A percentile compares a stretch with the other conserved stretches of the same genome.
phyloP scores from a whole-genome alignment of 2,329 filamentous ascomycete genomes.

The Tolypocladium ovalisporum region DNA sequence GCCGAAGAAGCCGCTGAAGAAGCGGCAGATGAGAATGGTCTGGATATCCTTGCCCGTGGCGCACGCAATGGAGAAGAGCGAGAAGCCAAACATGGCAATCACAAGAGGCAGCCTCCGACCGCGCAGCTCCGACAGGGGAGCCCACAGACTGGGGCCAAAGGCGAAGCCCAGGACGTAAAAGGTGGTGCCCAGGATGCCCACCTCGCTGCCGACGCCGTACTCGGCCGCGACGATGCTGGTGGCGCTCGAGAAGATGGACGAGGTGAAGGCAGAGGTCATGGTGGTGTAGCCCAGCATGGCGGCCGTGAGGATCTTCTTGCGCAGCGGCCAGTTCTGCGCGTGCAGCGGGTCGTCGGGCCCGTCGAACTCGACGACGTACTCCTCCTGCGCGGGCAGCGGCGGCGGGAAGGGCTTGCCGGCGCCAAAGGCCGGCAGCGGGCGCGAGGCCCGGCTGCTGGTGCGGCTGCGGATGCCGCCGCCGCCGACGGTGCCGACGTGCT shows the following conservation, averaged over 20 bases:
- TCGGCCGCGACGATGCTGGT: slow-evolving; percentile 43
- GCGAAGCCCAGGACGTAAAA: slow-evolving; percentile 65
- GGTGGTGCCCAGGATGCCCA: slow-evolving; percentile 54
- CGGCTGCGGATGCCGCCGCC: slow-evolving; percentile 29
- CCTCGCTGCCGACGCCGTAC: slow-evolving; percentile 50
- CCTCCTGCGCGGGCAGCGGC: slow-evolving; percentile 55
- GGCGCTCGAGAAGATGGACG: slow-evolving; percentile 64
- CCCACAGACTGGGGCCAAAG: slow-evolving; percentile 61
- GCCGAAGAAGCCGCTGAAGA: slow-evolving; percentile 64
- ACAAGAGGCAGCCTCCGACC: slow-evolving; percentile 55
- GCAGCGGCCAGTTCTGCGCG: slow-evolving; percentile 75
- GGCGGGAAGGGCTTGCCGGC: slow-evolving; percentile 67
- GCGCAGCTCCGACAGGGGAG: slow-evolving; percentile 60
- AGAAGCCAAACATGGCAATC: slow-evolving; percentile 56
- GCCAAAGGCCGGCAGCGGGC: slow-evolving; percentile 57
- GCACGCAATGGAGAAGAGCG: slow-evolving; percentile 53
- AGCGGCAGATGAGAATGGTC: slow-evolving; percentile 59
- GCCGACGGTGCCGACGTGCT: slow-evolving; percentile 66
- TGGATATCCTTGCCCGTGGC: slow-evolving; percentile 58
- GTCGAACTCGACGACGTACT: slow-evolving; percentile 78
- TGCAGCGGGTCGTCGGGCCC: slow-evolving; percentile 75
- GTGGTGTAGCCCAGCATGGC: slow-evolving; percentile 65
- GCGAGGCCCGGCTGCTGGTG: slow-evolving; percentile 34
- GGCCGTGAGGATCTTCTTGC: slow-evolving; percentile 63
- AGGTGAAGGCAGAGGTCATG: slow-evolving; percentile 59